Evolutionary conservation across 495 filamentous ascomycete genomes (phyloP), one percentile per base, ranked within the genome.

Genomic region (Tuber borchii): DNA sequence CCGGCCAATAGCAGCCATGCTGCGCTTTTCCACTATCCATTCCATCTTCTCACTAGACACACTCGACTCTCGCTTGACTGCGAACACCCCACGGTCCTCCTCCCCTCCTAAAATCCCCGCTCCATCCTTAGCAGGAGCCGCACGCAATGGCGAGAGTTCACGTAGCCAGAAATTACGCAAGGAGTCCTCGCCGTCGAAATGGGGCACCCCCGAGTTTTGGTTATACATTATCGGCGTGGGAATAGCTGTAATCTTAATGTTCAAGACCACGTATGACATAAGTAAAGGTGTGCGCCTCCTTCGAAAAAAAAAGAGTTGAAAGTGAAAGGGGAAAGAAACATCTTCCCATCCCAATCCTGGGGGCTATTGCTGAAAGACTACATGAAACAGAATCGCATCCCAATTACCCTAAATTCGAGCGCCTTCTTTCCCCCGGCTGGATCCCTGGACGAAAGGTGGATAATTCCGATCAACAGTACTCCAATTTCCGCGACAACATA

Each of bases 361-460:
- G 56, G 12, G 56, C 56, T 65, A 34, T 12, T 34, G 17, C 56
- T 65, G 56, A 65, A 65, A 51, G 34, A 31, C 26, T 5, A 6
- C 31, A 17, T 34, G 56, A 65, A 40, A 31, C 82, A 97, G 94
- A 92, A 72, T 90, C 88, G 51, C 90, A 97, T 84, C 93, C 94
- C 7, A 89, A 91, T 74, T 98, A 96, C 83, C 77, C 86, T 48
- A 92, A 89, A 77, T 98, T 91, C 82, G 86, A 91, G 76, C 84
- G 86, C 70, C 84, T 91, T 1, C 88, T 99, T 26, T 91, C 89
- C 0, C 87, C 89, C 16, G 96, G 95, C 74, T 99, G 95, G 95
- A 93, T 99, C 74, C 91, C 91, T n/a, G 95, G 95, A 22, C 92
- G 94, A 71, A 93, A 92, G 87, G 93, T 97, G 61, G 96, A 99